phyloP scores from a whole-genome alignment of 257 asterid genomes.

The Salvia hispanica region DNA sequence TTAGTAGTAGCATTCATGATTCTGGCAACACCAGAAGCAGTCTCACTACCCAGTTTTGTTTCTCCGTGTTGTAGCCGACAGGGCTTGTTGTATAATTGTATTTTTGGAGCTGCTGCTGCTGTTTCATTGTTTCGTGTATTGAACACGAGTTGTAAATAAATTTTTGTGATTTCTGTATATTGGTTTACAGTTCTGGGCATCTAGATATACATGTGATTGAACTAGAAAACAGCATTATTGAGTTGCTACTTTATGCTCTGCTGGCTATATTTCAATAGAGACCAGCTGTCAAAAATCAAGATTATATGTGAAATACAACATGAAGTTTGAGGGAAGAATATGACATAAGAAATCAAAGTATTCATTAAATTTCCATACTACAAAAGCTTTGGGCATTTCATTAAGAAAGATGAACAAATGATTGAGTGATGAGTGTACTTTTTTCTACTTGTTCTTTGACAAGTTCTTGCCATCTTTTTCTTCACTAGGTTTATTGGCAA shows the following conservation, averaged over 20 bases:
- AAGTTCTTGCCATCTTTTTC: conserved; percentile 42
- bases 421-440: not conserved
- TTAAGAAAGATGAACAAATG: not conserved
- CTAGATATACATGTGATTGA: conserved; percentile 14
- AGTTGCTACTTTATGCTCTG: too few species aligned
- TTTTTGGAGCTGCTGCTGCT: conserved; percentile 25
- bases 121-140: conserved; percentile 15
- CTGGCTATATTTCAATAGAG: not conserved
- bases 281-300: not conserved
- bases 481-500: conserved; percentile 44
- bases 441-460: conserved; percentile 38
- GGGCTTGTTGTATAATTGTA: conserved; percentile 26
- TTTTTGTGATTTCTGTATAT: not conserved
- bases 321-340: not conserved
- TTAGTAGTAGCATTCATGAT: conserved; percentile 22
- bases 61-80: conserved; percentile 3
- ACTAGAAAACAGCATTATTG: not conserved
- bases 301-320: not conserved
- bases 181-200: conserved; percentile 21
- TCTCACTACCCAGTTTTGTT: conserved; percentile 3
- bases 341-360: not conserved
- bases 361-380: not conserved
- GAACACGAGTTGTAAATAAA: conserved; percentile 20
- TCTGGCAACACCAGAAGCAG: conserved; percentile 24
- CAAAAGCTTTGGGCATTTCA: not conserved